Conservation (phyloP, 1,284 basidiomycete species). For the Agroathelia rolfsii region DNA sequence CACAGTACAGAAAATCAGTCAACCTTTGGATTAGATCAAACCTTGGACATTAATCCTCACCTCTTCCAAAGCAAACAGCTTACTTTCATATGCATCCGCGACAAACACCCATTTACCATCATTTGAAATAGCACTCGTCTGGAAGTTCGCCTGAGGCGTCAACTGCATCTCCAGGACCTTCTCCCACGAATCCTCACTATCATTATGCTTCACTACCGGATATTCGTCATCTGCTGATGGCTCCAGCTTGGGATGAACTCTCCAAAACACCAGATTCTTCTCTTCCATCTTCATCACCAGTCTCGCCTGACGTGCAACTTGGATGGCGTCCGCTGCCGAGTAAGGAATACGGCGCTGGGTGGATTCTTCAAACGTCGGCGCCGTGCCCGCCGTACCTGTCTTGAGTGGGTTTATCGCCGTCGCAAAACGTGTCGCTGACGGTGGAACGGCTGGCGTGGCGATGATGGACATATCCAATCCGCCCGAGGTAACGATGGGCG, state of each 20-base stretch:
- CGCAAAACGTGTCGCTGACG: slow-evolving; percentile 41
- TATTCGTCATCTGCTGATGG: too few species aligned
- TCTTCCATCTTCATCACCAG: slow-evolving; percentile 72
- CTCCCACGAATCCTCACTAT: slow-evolving; percentile 43
- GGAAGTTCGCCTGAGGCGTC: slow-evolving; percentile 73
- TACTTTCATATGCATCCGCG: slow-evolving; percentile 87
- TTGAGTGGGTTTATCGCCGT: slow-evolving; percentile 60
- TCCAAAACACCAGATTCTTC: slow-evolving; percentile 76
- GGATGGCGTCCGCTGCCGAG: slow-evolving; percentile 40
- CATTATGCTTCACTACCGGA: slow-evolving; percentile 16
- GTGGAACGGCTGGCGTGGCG: slow-evolving; percentile 69
- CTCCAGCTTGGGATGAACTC: slow-evolving; percentile 33
- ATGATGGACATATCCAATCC: slow-evolving; percentile 90
- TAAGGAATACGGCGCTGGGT: slow-evolving; percentile 72
- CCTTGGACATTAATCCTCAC: too few species aligned
- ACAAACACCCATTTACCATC: slow-evolving; percentile 85
- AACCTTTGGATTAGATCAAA: too few species aligned
- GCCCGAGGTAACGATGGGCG: slow-evolving; percentile 84
- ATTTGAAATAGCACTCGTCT: slow-evolving; percentile 71
- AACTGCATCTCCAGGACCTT: slow-evolving; percentile 90
- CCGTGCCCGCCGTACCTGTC: slow-evolving; percentile 54
- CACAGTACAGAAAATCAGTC: too few species aligned
- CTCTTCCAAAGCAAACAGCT: slow-evolving; percentile 66
- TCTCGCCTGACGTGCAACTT: slow-evolving; percentile 57
- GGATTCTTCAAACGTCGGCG: slow-evolving; percentile 73